Evolutionary conservation across 192 early-diverging fungal genomes (phyloP), one percentile per base, ranked within the genome.

Genomic region (Allomyces arbusculus): DNA sequence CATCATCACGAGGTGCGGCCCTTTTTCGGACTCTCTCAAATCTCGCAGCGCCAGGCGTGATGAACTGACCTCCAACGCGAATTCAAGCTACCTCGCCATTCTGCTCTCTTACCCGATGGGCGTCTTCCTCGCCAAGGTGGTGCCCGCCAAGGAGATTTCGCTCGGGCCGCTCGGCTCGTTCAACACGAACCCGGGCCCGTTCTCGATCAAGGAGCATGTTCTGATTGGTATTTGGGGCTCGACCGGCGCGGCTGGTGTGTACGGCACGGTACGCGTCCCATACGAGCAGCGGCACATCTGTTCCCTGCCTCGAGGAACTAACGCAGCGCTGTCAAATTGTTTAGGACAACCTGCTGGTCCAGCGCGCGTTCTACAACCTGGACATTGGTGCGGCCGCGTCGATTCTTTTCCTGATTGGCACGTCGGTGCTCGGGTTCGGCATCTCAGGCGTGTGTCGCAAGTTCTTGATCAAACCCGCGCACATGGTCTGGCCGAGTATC

Each of bases 121-220:
- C 4, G 73, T 77, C 6, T 64, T 89, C 24, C 67, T 88, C 70
- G 88, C 85, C 10, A 71, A 73, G 33, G 66, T 84, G 12, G 67
- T 90, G 62, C 87, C 88, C 12, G 73, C 72, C 19, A 68, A 70
- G 24, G 77, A 73, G 22, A 71, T 84, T 64, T 62, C 61, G 16
- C 62, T 81, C 0, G 50, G 50, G 16, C 50, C 33, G 33, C 82
- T 83, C 67, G 76, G 82, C 33, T 40, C 33, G 7, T 40, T 58
- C 50, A n/a, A 58, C 20, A 78, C 90, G 33, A 94, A 94, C 67
- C 86, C 88, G 0, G 91, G 91, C 0, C 91, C 86, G 19, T 94
- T 92, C 77, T 84, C 78, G 67, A 84, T 91, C 69, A 95, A 95
- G 72, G 92, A 91, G 67, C 89, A 92, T 69, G 90, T 87, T 3